These are phyloP conservation scores for Astrothelium subdiscretum DNA, from an alignment of 495 filamentous ascomycete genomes.

Conservation along the genomic window DNA sequence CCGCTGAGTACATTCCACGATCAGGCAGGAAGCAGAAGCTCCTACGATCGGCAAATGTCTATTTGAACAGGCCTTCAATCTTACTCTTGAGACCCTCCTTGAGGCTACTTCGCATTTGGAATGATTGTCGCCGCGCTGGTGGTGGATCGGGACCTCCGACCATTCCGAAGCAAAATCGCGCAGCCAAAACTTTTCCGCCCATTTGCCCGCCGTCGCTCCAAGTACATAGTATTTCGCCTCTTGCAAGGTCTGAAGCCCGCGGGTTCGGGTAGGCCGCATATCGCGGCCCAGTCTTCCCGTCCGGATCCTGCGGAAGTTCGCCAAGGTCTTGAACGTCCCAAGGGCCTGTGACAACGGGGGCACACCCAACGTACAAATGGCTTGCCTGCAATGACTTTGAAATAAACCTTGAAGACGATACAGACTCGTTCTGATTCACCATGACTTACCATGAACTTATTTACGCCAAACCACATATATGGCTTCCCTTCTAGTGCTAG, in stretches of 20 bases:
- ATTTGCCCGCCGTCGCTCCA: slow-evolving; percentile 9
- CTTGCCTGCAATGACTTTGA: too few relatives aligned
- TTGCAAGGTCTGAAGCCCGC: background rate
- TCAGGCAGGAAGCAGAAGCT: too few relatives aligned
- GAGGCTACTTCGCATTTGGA: background rate
- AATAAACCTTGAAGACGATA: too few relatives aligned
- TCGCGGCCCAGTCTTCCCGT: background rate
- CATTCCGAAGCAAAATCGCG: background rate
- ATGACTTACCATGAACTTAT: slow-evolving; percentile 7
- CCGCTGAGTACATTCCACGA: too few relatives aligned
- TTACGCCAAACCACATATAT: slow-evolving; percentile 7
- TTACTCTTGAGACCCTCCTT: background rate
- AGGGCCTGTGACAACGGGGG: slow-evolving; percentile 3
- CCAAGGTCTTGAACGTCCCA: slow-evolving; percentile 9
- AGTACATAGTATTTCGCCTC: slow-evolving; percentile 4
- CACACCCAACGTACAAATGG: slow-evolving; percentile 5
- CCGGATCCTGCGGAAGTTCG: slow-evolving; percentile 4
- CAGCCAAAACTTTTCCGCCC: slow-evolving; percentile 7
- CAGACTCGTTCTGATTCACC: too few relatives aligned
- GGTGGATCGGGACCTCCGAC: background rate
- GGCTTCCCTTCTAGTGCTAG: slow-evolving; percentile 6
- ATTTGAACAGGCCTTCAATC: background rate
- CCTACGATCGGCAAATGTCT: background rate
- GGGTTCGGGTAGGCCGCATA: slow-evolving; percentile 8
- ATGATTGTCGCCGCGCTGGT: background rate